Percentiles rank a stretch among this genome's conserved stretches.
Conservation (phyloP, 2,329 filamentous ascomycete species). For the Colletotrichum phormii region DNA sequence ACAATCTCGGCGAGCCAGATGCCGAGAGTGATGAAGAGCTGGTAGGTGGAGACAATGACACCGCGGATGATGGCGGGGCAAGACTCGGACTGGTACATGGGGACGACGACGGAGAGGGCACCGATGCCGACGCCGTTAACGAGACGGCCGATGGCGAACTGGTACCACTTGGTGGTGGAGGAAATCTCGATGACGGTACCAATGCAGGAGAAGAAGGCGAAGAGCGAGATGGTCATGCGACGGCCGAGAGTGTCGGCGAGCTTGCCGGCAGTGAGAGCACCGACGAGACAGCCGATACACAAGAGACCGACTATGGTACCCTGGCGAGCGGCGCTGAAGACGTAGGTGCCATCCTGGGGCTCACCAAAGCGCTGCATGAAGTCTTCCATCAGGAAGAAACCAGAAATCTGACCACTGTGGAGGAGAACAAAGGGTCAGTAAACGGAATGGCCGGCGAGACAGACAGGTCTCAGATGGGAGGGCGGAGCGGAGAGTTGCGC, state of each 20-base stretch:
- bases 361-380: conserved; percentile 66
- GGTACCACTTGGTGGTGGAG: conserved; percentile 67
- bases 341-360: conserved; percentile 50
- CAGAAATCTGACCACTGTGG: conserved; percentile 67
- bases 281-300: conserved; percentile 69
- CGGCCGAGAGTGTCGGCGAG: conserved; percentile 73
- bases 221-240: conserved; percentile 70
- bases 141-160: conserved; percentile 73
- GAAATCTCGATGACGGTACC: conserved; percentile 74
- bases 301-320: conserved; percentile 74
- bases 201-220: conserved; percentile 71
- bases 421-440: background rate
- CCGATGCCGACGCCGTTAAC: conserved; percentile 76
- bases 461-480: background rate
- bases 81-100: conserved; percentile 77
- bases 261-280: conserved; percentile 68
- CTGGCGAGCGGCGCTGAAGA: conserved; percentile 69
- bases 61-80: conserved; percentile 74
- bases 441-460: background rate
- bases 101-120: conserved; percentile 71
- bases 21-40: conserved; percentile 77
- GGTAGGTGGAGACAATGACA: conserved; percentile 72
- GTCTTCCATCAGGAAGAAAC: conserved; percentile 71
- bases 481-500: background rate
- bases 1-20: conserved; percentile 70